phyloP scores from a whole-genome alignment of 495 filamentous ascomycete genomes.

The Aspergillus sclerotioniger region DNA sequence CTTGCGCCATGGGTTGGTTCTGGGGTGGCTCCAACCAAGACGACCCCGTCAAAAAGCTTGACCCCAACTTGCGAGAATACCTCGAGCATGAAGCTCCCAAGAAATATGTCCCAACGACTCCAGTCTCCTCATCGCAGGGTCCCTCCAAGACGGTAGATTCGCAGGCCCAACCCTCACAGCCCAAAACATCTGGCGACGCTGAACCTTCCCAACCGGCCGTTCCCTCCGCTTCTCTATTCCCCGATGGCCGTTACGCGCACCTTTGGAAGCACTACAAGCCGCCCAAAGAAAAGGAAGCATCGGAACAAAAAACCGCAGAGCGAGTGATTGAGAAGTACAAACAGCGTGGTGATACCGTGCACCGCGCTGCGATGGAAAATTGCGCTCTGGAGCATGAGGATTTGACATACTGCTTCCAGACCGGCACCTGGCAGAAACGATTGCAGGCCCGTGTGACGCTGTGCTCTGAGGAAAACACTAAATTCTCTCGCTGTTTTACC shows the following conservation, averaged over 20 bases:
- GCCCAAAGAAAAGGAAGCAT: slow-evolving; percentile 58
- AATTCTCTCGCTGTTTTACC: slow-evolving; percentile 76
- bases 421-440: slow-evolving; percentile 52
- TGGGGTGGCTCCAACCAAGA: slow-evolving; percentile 51
- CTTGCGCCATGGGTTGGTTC: slow-evolving; percentile 63
- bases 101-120: slow-evolving; percentile 59
- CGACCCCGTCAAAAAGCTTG: slow-evolving; percentile 78
- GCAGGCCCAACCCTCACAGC: slow-evolving; percentile 20
- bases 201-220: slow-evolving; percentile 45
- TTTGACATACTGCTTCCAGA: slow-evolving; percentile 71
- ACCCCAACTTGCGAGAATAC: slow-evolving; percentile 80
- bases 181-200: slow-evolving; percentile 13
- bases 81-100: slow-evolving; percentile 78
- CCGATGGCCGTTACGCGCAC: slow-evolving; percentile 88
- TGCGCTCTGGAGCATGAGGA: slow-evolving; percentile 81
- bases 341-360: slow-evolving; percentile 72
- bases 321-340: slow-evolving; percentile 82
- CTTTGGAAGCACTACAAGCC: slow-evolving; percentile 88
- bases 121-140: slow-evolving; percentile 22
- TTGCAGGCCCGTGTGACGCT: slow-evolving; percentile 59
- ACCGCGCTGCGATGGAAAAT: slow-evolving; percentile 85
- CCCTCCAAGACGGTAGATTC: slow-evolving; percentile 17
- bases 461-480: slow-evolving; percentile 68
- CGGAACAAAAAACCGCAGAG: slow-evolving; percentile 55
- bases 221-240: slow-evolving; percentile 58